Evolutionary conservation across 495 filamentous ascomycete species (phyloP).

Genomic region (Penicillium argentinense): DNA sequence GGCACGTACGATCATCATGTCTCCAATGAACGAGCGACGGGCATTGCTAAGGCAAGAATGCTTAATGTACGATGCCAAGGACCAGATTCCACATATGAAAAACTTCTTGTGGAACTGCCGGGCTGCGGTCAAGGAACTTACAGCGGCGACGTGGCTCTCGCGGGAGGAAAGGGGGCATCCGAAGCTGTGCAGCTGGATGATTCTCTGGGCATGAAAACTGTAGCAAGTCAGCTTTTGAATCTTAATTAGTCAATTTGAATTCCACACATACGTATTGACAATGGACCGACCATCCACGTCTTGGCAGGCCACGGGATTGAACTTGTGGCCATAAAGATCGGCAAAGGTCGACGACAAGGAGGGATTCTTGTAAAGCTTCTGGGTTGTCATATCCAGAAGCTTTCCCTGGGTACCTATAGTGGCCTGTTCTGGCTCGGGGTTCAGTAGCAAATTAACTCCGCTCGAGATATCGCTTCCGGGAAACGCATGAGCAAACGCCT

Average conservation of each 20-base stretch:
- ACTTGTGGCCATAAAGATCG: slow-evolving; percentile 37
- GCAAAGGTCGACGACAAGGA: slow-evolving; percentile 36
- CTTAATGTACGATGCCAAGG: slow-evolving; percentile 52
- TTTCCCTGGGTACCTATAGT: slow-evolving; percentile 29
- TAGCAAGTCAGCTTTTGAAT: no score
- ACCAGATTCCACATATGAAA: slow-evolving; percentile 56
- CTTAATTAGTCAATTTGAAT: no score
- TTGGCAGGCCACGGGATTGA: no score
- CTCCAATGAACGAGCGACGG: slow-evolving; percentile 53
- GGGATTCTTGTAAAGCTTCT: slow-evolving; percentile 50
- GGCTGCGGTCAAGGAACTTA: no score
- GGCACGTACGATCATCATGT: slow-evolving; percentile 57
- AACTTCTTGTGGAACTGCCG: no score
- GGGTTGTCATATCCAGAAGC: slow-evolving; percentile 35
- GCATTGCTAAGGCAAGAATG: slow-evolving; percentile 53
- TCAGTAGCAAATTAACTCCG: slow-evolving; percentile 29
- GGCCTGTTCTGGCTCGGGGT: slow-evolving; percentile 15
- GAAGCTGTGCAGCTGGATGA: no score
- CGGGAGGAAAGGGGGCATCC: no score
- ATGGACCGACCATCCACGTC: no score
- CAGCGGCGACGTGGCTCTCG: no score
- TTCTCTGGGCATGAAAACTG: no score
- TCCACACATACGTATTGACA: no score
- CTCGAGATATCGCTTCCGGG: not conserved
- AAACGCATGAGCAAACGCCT: slow-evolving; percentile 45